Conservation (phyloP, 2,329 filamentous ascomycete genomes). For the Trichothecium roseum region DNA sequence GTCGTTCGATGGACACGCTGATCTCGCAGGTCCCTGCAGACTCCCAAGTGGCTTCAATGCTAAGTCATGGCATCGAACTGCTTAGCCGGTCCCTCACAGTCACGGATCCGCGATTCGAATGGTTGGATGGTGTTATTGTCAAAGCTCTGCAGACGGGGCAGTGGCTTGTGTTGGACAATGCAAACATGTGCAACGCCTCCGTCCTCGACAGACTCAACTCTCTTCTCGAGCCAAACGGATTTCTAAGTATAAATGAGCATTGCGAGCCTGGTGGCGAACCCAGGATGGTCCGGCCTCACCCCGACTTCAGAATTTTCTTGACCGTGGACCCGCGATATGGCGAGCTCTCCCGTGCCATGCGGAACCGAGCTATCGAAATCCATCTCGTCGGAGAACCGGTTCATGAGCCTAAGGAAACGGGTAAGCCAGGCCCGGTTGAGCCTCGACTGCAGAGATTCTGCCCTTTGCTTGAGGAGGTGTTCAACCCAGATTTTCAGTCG, state of each 20-base stretch:
- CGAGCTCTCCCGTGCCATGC: slow-evolving; percentile 91
- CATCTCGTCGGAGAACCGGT: slow-evolving; percentile 49
- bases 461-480: not conserved
- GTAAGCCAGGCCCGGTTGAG: slow-evolving; percentile 36
- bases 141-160: slow-evolving; percentile 76
- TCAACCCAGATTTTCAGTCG: not conserved
- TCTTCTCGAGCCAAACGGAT: slow-evolving; percentile 80
- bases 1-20: slow-evolving; percentile 27
- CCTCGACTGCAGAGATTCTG: slow-evolving; percentile 33
- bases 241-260: slow-evolving; percentile 87
- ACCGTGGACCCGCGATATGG: slow-evolving; percentile 89
- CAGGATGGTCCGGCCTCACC: slow-evolving; percentile 69
- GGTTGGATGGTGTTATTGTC: slow-evolving; percentile 88
- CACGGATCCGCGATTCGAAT: slow-evolving; percentile 78
- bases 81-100: slow-evolving; percentile 44
- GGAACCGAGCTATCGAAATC: slow-evolving; percentile 88
- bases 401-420: slow-evolving; percentile 18
- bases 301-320: slow-evolving; percentile 83
- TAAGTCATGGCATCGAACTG: slow-evolving; percentile 38
- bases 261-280: slow-evolving; percentile 73
- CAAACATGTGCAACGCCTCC: slow-evolving; percentile 90
- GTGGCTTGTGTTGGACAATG: slow-evolving; percentile 94
- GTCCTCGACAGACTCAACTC: slow-evolving; percentile 93
- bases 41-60: slow-evolving; percentile 33
- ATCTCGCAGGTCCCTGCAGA: slow-evolving; percentile 28